Conservation (phyloP, 495 filamentous ascomycete species). For the Chaetomium tenue region DNA sequence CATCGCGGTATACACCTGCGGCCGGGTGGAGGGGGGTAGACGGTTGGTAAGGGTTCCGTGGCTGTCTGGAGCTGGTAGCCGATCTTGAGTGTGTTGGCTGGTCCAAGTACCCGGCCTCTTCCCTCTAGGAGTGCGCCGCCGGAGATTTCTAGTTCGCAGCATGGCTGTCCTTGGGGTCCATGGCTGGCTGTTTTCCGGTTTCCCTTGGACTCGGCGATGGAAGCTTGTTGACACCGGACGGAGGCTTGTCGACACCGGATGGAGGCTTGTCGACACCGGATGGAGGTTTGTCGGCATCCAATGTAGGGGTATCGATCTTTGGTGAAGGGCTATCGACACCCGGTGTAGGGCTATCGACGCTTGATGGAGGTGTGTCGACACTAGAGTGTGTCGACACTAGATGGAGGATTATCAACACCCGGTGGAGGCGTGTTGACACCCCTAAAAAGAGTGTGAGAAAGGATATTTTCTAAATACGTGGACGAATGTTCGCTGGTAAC, state of each 20-base stretch:
- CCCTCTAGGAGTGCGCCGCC: neutral
- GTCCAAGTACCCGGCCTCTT: neutral
- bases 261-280: neutral
- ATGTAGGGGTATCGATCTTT: too few relatives aligned
- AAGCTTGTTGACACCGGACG: neutral
- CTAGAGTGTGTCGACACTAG: too few relatives aligned
- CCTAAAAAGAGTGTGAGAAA: neutral
- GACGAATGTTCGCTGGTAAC: neutral
- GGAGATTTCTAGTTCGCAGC: neutral
- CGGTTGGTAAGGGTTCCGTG: neutral
- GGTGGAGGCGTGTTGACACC: too few relatives aligned
- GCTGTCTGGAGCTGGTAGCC: neutral
- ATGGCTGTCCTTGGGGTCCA: neutral
- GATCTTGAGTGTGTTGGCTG: neutral
- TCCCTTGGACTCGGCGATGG: neutral
- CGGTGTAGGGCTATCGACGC: too few relatives aligned
- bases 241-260: too few relatives aligned
- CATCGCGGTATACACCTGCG: neutral
- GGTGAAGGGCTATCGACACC: neutral
- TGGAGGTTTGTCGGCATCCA: too few relatives aligned
- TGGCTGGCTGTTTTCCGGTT: neutral
- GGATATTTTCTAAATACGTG: neutral
- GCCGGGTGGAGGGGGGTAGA: neutral
- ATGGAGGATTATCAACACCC: neutral
- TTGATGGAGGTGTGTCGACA: too few relatives aligned